Evolutionary conservation across 2,329 filamentous ascomycete species (phyloP).

Genomic region (Fulvia fulva): DNA sequence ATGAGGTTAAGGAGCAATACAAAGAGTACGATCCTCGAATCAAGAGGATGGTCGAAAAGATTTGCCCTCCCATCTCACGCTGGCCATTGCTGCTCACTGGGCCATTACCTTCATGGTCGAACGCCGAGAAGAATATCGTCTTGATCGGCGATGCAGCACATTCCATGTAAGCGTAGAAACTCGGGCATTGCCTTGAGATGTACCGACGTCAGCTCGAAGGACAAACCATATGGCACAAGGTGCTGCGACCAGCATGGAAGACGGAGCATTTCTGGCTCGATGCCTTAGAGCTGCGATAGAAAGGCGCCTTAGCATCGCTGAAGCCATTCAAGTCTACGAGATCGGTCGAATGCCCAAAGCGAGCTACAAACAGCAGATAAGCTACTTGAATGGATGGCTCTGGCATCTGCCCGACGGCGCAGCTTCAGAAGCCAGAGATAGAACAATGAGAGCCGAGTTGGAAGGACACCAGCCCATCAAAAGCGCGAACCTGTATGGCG

Average conservation of each 20-base stretch:
- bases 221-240: conserved; percentile 40
- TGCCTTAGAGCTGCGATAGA: conserved; percentile 37
- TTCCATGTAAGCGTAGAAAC: conserved; percentile 31
- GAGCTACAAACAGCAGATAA: conserved; percentile 42
- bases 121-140: conserved; percentile 40
- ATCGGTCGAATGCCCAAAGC: conserved; percentile 42
- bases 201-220: conserved; percentile 28
- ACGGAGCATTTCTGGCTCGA: conserved; percentile 36
- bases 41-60: conserved; percentile 41
- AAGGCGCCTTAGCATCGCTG: conserved; percentile 32
- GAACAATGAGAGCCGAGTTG: conserved; percentile 36
- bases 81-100: conserved; percentile 46
- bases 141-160: conserved; percentile 45
- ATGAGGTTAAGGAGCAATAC: conserved; percentile 43
- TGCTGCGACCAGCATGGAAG: conserved; percentile 18
- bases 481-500: conserved; percentile 41
- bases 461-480: conserved; percentile 34
- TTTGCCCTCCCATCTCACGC: conserved; percentile 34
- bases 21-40: conserved; percentile 45
- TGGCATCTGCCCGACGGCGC: conserved; percentile 37
- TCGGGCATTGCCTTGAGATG: background rate
- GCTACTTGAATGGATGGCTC: conserved; percentile 35
- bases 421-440: conserved; percentile 35
- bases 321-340: conserved; percentile 41
- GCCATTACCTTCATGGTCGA: conserved; percentile 41